Base-by-base conservation (phyloP, 768 basidiomycete species). In the Lanmaoa pseudosensibilis region DNA sequence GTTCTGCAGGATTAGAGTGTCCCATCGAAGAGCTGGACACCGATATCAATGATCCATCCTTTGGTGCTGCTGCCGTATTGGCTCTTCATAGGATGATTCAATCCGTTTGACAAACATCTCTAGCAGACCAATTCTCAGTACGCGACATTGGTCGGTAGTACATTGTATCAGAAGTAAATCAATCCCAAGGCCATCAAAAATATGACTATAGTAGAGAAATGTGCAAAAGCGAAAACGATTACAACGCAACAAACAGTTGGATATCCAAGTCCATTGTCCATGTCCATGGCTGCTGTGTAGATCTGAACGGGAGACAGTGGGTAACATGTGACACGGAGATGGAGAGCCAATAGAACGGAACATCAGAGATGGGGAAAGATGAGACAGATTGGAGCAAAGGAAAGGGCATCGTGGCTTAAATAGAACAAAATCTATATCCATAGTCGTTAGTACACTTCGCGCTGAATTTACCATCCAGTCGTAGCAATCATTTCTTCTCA, bases 211-310 rank as follows among this genome's bases (percentile, higher is more conserved):
- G 46, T 44, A 62, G 51, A 59, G 44, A 59, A 53, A 63, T n/a
- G 52, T 52, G 44, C 46, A 50, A 45, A 30, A 8, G 32, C 10
- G 46, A 38, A 49, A 71, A 78, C 71, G 71, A 75, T 74, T 79
- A 80, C 80, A 82, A 76, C 72, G 70, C 69, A 78, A 75, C 77
- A 77, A 79, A 75, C 73, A 75, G 73, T 66, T 77, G 75, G 74
- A 73, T 68, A 74, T 78, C 79, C 78, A 73, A 72, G 81, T 82
- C 80, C 81, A 76, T 80, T 79, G 78, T 79, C 80, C 74, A 58
- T 67, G 71, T 74, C 67, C 74, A 71, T 62, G 59, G 57, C 58
- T 61, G 58, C 64, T 71, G 61, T 69, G 66, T 65, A 55, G 58
- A 50, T 60, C 55, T 64, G 68, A 70, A 67, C 55, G 52, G 50